These are phyloP conservation scores for Aureobasidium sp. DNA, from an alignment of 2,329 filamentous ascomycete genomes.

Conservation along the genomic window DNA sequence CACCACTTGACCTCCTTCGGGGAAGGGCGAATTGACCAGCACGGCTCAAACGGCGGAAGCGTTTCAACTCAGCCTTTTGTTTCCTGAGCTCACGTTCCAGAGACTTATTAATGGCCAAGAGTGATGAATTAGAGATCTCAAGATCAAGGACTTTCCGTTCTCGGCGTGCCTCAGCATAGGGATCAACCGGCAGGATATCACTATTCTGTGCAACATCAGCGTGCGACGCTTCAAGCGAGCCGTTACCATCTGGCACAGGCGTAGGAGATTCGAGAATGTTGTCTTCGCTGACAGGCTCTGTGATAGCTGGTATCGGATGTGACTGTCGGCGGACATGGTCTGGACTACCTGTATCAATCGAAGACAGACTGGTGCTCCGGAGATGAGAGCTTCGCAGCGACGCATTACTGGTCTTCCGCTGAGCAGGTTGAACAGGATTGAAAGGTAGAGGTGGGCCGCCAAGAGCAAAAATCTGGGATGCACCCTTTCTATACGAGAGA, in stretches of 20 bases:
- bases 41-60: conserved; percentile 78
- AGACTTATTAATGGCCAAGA: conserved; percentile 90
- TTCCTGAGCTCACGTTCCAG: conserved; percentile 86
- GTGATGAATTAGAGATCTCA: conserved; percentile 91
- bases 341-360: conserved; percentile 11
- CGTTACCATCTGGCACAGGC: neutral
- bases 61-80: conserved; percentile 78
- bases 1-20: neutral
- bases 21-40: conserved; percentile 64
- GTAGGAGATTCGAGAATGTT: neutral
- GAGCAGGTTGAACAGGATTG: neutral
- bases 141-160: conserved; percentile 94
- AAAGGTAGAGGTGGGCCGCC: conserved; percentile 11
- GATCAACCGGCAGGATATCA: conserved; percentile 52
- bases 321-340: conserved; percentile 1
- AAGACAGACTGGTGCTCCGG: conserved; percentile 10
- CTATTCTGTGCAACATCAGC: neutral
- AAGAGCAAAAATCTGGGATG: conserved; percentile 39
- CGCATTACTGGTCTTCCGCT: neutral
- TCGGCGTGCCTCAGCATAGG: conserved; percentile 78
- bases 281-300: neutral
- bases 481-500: conserved; percentile 43
- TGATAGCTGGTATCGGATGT: conserved; percentile 3
- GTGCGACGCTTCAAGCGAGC: neutral
- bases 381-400: conserved; percentile 1